phyloP scores from a whole-genome alignment of 768 basidiomycete species.

The Candolleomyces aberdarensis region DNA sequence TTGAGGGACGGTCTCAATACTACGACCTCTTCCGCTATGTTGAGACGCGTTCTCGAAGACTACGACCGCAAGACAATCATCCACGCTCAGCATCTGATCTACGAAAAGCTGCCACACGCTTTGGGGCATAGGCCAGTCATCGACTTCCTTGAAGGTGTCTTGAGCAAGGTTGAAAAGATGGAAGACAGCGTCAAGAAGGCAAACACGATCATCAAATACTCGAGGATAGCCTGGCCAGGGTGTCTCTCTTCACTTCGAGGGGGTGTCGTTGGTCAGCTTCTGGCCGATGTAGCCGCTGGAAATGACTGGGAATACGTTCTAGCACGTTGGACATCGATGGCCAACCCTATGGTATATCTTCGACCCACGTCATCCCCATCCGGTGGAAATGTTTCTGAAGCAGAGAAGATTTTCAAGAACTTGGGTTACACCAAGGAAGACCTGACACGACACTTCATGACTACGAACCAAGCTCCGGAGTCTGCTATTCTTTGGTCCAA shows the following conservation, averaged over 20 bases:
- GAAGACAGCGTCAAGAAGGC: neutral
- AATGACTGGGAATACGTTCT: neutral
- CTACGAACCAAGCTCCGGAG: neutral
- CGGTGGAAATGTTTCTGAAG: neutral
- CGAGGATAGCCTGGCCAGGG: slow-evolving; percentile 1
- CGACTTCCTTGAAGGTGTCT: neutral
- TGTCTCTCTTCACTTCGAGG: slow-evolving; percentile 4
- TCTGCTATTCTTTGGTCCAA: slow-evolving; percentile 1
- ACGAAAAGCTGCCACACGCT: slow-evolving; percentile 5
- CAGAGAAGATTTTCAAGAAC: slow-evolving; percentile 2
- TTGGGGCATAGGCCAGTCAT: neutral
- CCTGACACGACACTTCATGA: neutral
- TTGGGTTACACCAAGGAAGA: slow-evolving; percentile 3
- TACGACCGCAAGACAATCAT: slow-evolving; percentile 1
- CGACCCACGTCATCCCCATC: neutral
- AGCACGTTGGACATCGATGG: neutral
- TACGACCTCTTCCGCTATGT: neutral
- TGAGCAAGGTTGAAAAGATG: neutral
- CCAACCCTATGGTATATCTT: slow-evolving; percentile 1
- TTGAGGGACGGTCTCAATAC: neutral
- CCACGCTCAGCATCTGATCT: neutral
- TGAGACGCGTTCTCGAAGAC: neutral
- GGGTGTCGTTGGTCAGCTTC: neutral
- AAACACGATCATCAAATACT: slow-evolving; percentile 1
- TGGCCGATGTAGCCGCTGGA: neutral